phyloP scores from a whole-genome alignment of 2,329 filamentous ascomycete species.

The Nannizziopsis arthrosporioides region DNA sequence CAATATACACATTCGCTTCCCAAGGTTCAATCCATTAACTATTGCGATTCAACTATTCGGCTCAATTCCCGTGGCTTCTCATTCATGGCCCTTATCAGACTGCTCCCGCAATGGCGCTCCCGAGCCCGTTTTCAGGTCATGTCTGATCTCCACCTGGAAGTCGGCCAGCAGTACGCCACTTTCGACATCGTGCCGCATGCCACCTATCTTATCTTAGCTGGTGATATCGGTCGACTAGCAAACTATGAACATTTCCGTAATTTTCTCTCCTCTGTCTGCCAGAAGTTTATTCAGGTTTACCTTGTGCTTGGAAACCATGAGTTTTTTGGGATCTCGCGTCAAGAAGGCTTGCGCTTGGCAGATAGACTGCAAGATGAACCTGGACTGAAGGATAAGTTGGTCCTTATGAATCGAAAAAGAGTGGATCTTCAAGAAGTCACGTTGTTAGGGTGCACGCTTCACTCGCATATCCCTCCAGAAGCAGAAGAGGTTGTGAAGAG shows the following conservation, averaged over 20 bases:
- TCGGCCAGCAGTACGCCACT: conserved; percentile 9
- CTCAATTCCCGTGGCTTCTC: too few species aligned
- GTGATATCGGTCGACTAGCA: conserved; percentile 26
- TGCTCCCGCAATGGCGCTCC: neutral
- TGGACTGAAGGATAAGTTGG: conserved; percentile 13
- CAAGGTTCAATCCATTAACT: too few species aligned
- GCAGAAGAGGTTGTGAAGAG: conserved; percentile 29
- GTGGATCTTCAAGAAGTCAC: conserved; percentile 27
- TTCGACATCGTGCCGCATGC: conserved; percentile 15
- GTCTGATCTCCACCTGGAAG: conserved; percentile 13
- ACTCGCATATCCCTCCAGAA: conserved; percentile 38
- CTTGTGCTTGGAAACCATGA: conserved; percentile 30
- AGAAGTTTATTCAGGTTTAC: conserved; percentile 21
- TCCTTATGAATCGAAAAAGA: conserved; percentile 18
- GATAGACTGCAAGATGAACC: conserved; percentile 17
- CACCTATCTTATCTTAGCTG: conserved; percentile 20
- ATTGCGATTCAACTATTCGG: too few species aligned
- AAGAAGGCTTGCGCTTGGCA: conserved; percentile 17
- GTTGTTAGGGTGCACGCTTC: conserved; percentile 46
- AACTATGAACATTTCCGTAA: conserved; percentile 18
- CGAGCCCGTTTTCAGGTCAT: conserved; percentile 10
- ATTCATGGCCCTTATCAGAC: neutral
- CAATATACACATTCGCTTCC: too few species aligned
- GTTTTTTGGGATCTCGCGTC: conserved; percentile 25
- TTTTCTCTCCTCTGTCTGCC: conserved; percentile 21